Conservation (phyloP, 176 grass and related monocot genomes). For the Hordeum marinum region DNA sequence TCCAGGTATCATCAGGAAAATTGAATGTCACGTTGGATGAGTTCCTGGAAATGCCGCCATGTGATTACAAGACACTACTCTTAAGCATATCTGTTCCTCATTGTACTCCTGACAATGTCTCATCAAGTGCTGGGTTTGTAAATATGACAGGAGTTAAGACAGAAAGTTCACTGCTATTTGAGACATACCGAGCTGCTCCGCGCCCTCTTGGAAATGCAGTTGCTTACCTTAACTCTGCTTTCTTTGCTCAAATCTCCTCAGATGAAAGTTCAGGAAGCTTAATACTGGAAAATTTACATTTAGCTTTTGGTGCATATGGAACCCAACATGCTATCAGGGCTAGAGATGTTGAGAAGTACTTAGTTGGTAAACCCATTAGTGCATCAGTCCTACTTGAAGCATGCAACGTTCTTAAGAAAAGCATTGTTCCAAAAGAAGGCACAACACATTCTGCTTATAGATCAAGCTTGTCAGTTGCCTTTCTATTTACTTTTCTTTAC, state of each 20-base stretch:
- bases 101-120: conserved; percentile 16
- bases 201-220: conserved; percentile 73
- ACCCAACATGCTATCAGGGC: conserved; percentile 75
- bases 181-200: conserved; percentile 69
- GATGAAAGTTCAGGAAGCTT: conserved; percentile 48
- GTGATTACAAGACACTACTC: conserved; percentile 58
- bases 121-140: background rate
- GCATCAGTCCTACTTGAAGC: conserved; percentile 61
- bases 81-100: conserved; percentile 68
- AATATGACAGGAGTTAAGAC: background rate
- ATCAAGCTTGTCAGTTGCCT: conserved; percentile 75
- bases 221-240: conserved; percentile 84
- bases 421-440: conserved; percentile 57
- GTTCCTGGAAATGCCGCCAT: conserved; percentile 72
- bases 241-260: conserved; percentile 51
- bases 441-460: conserved; percentile 73
- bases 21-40: conserved; percentile 47
- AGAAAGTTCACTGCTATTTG: conserved; percentile 52
- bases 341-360: conserved; percentile 64
- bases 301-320: conserved; percentile 89
- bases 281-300: conserved; percentile 33
- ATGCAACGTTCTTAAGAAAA: conserved; percentile 56
- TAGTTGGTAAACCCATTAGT: conserved; percentile 68
- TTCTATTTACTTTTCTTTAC: conserved; percentile 83
- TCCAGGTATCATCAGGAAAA: conserved; percentile 51